Evolutionary conservation across 1,284 basidiomycete species (phyloP).

Genomic region (Irpex lacteus): DNA sequence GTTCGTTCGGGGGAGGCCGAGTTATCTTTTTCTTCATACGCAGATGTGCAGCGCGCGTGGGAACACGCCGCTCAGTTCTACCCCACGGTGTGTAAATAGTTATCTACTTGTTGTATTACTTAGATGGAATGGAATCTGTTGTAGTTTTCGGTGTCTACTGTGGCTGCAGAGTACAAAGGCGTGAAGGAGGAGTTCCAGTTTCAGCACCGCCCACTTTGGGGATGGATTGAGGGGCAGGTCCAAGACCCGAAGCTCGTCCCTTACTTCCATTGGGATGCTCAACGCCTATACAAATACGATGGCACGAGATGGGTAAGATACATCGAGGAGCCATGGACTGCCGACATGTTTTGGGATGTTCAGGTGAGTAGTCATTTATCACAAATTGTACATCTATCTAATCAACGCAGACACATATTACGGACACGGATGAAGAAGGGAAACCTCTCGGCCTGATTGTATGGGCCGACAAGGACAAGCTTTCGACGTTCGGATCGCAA

Average conservation of each 20-base stretch:
- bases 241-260: constrained; percentile 17
- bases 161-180: background rate
- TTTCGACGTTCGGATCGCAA: constrained; percentile 38
- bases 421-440: constrained; percentile 10
- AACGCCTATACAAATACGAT: too few species aligned
- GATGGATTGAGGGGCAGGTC: constrained; percentile 21
- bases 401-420: constrained; percentile 14
- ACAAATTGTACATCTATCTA: too few species aligned
- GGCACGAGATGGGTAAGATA: too few species aligned
- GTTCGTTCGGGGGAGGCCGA: background rate
- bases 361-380: constrained; percentile 17
- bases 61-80: background rate
- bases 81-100: background rate
- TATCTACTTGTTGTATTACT: background rate
- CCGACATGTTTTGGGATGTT: constrained; percentile 23
- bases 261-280: constrained; percentile 25
- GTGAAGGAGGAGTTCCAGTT: background rate
- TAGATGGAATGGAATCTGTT: background rate
- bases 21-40: background rate
- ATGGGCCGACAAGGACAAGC: constrained; percentile 42
- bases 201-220: constrained; percentile 18
- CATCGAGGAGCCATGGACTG: constrained; percentile 25
- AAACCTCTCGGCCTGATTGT: constrained; percentile 28
- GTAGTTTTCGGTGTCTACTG: background rate
- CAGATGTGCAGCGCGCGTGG: background rate